phyloP scores from a whole-genome alignment of 2,329 filamentous ascomycete species.

The Plenodomus lindquistii region DNA sequence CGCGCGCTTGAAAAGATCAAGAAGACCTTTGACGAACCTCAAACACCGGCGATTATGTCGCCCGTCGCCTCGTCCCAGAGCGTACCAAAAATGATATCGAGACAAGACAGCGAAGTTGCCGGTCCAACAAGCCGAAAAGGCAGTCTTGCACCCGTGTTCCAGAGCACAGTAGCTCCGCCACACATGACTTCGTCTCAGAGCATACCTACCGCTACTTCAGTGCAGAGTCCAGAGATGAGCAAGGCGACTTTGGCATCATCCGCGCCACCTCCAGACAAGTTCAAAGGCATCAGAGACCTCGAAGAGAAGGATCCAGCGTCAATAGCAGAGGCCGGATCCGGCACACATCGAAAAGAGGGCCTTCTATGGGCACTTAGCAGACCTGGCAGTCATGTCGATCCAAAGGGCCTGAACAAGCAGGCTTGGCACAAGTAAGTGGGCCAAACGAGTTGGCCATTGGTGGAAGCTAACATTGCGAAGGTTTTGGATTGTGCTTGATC shows the following conservation, averaged over 20 bases:
- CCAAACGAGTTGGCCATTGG: too few relatives aligned
- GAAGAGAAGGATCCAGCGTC: constrained; percentile 71
- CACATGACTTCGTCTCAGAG: constrained; percentile 27
- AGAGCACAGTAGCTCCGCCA: constrained; percentile 40
- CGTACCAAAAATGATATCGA: constrained; percentile 21
- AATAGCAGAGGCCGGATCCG: constrained; percentile 56
- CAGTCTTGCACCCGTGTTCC: constrained; percentile 39
- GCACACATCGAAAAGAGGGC: constrained; percentile 85
- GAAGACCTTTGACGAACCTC: constrained; percentile 46
- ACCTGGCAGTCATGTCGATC: constrained; percentile 92
- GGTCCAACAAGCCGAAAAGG: constrained; percentile 26
- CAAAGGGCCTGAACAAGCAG: constrained; percentile 92
- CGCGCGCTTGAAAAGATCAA: constrained; percentile 87
- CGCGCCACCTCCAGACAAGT: constrained; percentile 59
- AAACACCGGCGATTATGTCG: constrained; percentile 23
- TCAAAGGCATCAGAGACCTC: constrained; percentile 90
- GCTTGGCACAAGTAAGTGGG: constrained; percentile 99
- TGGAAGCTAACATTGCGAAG: constrained; percentile 54
- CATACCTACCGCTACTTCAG: constrained; percentile 27
- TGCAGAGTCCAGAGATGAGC: constrained; percentile 35
- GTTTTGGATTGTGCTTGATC: constrained; percentile 98
- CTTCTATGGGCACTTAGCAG: constrained; percentile 92
- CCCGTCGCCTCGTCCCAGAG: constrained; percentile 30
- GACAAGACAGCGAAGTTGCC: constrained; percentile 31
- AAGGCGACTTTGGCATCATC: constrained; percentile 28